These are phyloP conservation scores for Bryopsis sp. DNA, from an alignment of 139 green algal species.

Conservation along the genomic window DNA sequence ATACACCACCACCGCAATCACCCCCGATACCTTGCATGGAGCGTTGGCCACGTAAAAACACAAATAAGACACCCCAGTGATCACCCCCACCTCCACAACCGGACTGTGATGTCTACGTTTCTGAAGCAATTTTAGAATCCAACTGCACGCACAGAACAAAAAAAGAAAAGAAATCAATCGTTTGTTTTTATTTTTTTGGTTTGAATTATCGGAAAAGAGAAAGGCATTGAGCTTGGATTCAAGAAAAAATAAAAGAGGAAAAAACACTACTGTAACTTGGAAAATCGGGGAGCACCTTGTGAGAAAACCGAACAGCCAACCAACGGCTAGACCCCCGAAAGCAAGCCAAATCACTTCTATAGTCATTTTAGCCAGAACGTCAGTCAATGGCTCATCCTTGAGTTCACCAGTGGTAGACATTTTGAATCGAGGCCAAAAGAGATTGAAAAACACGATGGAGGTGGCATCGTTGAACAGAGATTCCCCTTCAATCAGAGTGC, in stretches of 20 bases:
- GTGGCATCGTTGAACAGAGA: constrained; percentile 76
- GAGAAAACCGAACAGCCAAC: background rate
- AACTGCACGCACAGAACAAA: constrained; percentile 26
- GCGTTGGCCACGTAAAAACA: constrained; percentile 65
- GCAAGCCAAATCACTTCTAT: constrained; percentile 3
- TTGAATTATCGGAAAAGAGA: too few species aligned
- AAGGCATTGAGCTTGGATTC: too few species aligned
- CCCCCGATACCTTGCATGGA: constrained; percentile 48
- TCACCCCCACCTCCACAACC: constrained; percentile 52
- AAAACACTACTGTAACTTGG: too few species aligned
- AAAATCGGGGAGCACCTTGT: too few species aligned
- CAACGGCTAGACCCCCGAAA: background rate
- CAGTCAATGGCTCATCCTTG: constrained; percentile 1
- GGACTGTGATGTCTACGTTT: constrained; percentile 28
- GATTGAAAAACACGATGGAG: constrained; percentile 71
- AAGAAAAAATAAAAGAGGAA: too few species aligned
- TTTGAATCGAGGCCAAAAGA: constrained; percentile 31
- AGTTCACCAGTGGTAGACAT: background rate
- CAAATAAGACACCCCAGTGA: constrained; percentile 64
- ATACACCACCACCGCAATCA: constrained; percentile 80
- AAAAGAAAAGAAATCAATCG: too few species aligned
- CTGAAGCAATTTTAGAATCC: constrained; percentile 37
- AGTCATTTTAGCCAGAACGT: constrained; percentile 1
- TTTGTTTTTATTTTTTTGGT: too few species aligned
- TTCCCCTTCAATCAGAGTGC: constrained; percentile 70